Base-by-base conservation (phyloP, 352 stramenopile species). In the Lagenidium sp. region DNA sequence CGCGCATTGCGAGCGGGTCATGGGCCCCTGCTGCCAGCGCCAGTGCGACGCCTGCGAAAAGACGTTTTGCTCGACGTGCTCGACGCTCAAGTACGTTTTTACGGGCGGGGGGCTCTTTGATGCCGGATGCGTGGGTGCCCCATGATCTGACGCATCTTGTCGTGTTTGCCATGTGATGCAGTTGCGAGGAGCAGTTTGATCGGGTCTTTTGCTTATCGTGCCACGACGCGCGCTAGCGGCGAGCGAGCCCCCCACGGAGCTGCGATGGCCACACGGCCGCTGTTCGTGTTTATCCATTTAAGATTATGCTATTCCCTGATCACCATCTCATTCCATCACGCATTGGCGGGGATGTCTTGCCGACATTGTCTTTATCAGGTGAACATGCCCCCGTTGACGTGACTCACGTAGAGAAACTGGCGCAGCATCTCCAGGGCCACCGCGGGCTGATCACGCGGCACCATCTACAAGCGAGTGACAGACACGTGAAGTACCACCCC, bases 41-140 rank as follows among this genome's bases (percentile, higher is more conserved):
- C 69, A 84, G 31, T 91, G 78, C 47, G 59, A 72, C 25, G 47
- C 51, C 34, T 91, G 78, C 55, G 42, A 47, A 36, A 47, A 46
- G 16, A 44, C 55, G 18, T 91, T 91, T 41, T 91, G 78, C 59
- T 78, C 67, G 28, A 55, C 78, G n/a, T 91, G 78, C 68, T 85
- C 78, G 47, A 91, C 78, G 18, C 70, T 91, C 50, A 85, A 88
- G 66, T 91, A 53, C 44, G 65, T n/a, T n/a, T n/a, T n/a, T n/a
- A n/a, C n/a, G n/a, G n/a, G n/a, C n/a, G n/a, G n/a, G n/a, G n/a
- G n/a, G n/a, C n/a, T n/a, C n/a, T n/a, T n/a, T n/a, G n/a, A n/a
- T n/a, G n/a, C n/a, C n/a, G n/a, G n/a, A n/a, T n/a, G n/a, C n/a
- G n/a, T 72, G 7, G 3, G 11, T 42, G 5, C 22, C 5, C 26